Evolutionary conservation across 345 rosid species (phyloP).

Genomic region (Citrus unshiu): DNA sequence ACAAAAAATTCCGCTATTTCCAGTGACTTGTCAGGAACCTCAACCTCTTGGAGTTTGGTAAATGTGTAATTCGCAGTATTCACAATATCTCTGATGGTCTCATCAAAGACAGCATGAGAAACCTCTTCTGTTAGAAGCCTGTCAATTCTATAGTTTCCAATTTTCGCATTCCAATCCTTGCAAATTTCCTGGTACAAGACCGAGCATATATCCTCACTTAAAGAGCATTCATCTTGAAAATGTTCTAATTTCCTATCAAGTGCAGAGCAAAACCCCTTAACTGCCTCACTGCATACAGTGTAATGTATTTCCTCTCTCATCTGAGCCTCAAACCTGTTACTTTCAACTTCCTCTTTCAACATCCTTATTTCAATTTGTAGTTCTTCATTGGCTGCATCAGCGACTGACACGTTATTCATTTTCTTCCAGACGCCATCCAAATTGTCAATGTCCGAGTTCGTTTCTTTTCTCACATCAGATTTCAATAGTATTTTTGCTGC

Average conservation of each 20-base stretch:
- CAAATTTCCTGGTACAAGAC: slow-evolving; percentile 17
- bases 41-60: slow-evolving; percentile 9
- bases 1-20: slow-evolving; percentile 23
- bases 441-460: slow-evolving; percentile 9
- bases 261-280: slow-evolving; percentile 1
- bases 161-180: slow-evolving; percentile 23
- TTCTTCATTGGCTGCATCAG: slow-evolving; percentile 23
- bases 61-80: slow-evolving; percentile 8
- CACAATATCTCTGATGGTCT: slow-evolving; percentile 23
- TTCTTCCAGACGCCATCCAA: slow-evolving; percentile 46
- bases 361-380: slow-evolving; percentile 17
- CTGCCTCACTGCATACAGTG: slow-evolving; percentile 15
- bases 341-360: slow-evolving; percentile 29
- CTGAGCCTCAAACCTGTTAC: slow-evolving; percentile 31
- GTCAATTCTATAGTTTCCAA: slow-evolving; percentile 14
- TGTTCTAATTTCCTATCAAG: not conserved
- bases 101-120: slow-evolving; percentile 26
- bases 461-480: not conserved
- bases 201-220: slow-evolving; percentile 15
- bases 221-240: slow-evolving; percentile 4
- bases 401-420: slow-evolving; percentile 20
- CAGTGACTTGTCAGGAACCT: not conserved
- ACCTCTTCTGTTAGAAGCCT: slow-evolving; percentile 31
- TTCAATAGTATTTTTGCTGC: not conserved
- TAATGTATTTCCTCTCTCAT: slow-evolving; percentile 13